Evolutionary conservation across 1,284 basidiomycete genomes (phyloP).

Genomic region (Ganoderma sinense): DNA sequence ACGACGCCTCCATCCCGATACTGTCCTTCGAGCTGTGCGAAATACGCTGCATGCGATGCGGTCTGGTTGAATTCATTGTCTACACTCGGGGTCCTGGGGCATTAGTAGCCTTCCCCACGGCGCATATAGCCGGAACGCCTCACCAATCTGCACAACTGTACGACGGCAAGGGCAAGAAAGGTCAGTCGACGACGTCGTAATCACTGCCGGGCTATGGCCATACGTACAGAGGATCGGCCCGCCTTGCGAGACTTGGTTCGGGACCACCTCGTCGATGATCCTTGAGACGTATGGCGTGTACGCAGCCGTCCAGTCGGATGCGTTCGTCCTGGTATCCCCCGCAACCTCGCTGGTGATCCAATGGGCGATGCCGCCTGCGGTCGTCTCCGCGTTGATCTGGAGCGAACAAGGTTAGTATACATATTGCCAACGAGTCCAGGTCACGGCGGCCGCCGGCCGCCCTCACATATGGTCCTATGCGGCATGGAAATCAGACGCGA

Average conservation of each 20-base stretch:
- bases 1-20: constrained; percentile 66
- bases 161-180: background rate
- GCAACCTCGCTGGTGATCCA: constrained; percentile 78
- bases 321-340: constrained; percentile 73
- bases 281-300: constrained; percentile 77
- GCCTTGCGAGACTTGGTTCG: constrained; percentile 73
- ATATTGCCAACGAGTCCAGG: no score
- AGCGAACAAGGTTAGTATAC: no score
- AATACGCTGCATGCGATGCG: constrained; percentile 64
- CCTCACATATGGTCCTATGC: constrained; percentile 38
- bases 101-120: background rate
- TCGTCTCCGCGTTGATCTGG: constrained; percentile 85
- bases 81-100: constrained; percentile 39
- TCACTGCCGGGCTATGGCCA: no score
- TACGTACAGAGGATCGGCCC: constrained; percentile 79
- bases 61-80: constrained; percentile 82
- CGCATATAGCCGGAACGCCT: constrained; percentile 25
- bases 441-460: no score
- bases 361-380: constrained; percentile 81
- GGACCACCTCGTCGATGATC: constrained; percentile 65
- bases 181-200: no score
- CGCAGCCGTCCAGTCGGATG: constrained; percentile 68
- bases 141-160: constrained; percentile 73
- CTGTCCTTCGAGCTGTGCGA: constrained; percentile 64
- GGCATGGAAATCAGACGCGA: background rate